A percentile compares a stretch with the other conserved stretches of the same genome.
These are phyloP conservation scores for Diaporthe vaccinii DNA, from an alignment of 2,329 filamentous ascomycete species.

Conservation along the genomic window DNA sequence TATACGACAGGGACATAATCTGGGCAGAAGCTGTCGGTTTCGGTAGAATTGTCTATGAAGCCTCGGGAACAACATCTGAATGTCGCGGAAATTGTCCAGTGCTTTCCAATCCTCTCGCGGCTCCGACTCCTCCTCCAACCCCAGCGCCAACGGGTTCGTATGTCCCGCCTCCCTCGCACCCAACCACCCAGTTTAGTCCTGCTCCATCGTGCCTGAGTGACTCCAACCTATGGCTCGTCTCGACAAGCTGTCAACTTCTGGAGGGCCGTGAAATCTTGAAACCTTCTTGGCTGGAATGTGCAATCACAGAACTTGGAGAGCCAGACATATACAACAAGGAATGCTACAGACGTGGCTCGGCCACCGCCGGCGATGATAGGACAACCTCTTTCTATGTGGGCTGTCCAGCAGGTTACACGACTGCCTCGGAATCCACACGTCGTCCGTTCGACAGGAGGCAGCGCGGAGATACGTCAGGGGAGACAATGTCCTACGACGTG, in stretches of 20 bases:
- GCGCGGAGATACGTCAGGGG: neutral
- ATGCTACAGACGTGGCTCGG: neutral
- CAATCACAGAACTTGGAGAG: neutral
- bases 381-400: neutral
- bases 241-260: neutral
- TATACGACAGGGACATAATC: neutral
- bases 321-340: neutral
- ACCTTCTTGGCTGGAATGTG: neutral
- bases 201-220: constrained; percentile 1
- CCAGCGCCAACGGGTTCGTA: neutral
- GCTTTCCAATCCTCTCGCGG: neutral
- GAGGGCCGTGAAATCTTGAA: neutral
- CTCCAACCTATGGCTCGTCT: neutral
- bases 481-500: neutral
- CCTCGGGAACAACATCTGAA: neutral
- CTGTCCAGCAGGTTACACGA: neutral
- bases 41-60: neutral
- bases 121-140: neutral
- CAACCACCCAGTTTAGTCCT: neutral
- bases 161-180: neutral
- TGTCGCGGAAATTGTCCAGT: neutral
- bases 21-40: neutral
- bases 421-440: neutral
- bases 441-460: neutral
- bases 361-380: neutral